These are phyloP conservation scores for Didymellaceae sp. DNA, from an alignment of 2,329 filamentous ascomycete species.

Conservation along the genomic window DNA sequence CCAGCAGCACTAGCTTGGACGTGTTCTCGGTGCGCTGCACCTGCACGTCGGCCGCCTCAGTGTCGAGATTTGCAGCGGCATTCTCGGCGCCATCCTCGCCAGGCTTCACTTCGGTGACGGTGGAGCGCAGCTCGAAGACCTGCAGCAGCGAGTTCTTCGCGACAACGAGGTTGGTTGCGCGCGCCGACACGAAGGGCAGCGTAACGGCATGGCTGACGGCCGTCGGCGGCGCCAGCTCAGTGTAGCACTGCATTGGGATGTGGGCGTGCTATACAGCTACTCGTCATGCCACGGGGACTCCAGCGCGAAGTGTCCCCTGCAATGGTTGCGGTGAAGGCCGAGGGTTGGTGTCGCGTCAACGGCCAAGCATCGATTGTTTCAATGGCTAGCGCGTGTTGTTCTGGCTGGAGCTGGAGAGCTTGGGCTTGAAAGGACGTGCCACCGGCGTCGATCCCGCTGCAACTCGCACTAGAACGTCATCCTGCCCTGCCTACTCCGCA, in stretches of 20 bases:
- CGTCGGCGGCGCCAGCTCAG: slow-evolving; percentile 91
- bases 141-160: slow-evolving; percentile 93
- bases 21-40: slow-evolving; percentile 68
- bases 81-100: slow-evolving; percentile 49
- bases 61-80: slow-evolving; percentile 54
- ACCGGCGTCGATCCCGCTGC: slow-evolving; percentile 4
- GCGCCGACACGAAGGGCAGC: slow-evolving; percentile 76
- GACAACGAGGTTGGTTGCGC: slow-evolving; percentile 84
- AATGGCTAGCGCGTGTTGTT: slow-evolving; percentile 4
- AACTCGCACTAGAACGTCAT: slow-evolving; percentile 5
- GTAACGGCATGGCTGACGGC: slow-evolving; percentile 88
- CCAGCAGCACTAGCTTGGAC: slow-evolving; percentile 81
- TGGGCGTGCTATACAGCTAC: not conserved
- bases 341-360: not conserved
- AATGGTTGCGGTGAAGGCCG: not conserved
- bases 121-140: slow-evolving; percentile 77
- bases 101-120: slow-evolving; percentile 65
- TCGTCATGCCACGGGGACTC: not conserved
- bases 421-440: not conserved
- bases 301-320: not conserved
- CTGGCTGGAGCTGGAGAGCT: not conserved
- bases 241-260: slow-evolving; percentile 88
- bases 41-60: slow-evolving; percentile 53
- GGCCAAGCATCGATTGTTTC: not conserved
- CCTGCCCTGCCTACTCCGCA: not conserved